Percentiles rank a stretch among this genome's conserved stretches.
phyloP scores from a whole-genome alignment of 2,329 filamentous ascomycete species.

The Blumeriella jaapii region DNA sequence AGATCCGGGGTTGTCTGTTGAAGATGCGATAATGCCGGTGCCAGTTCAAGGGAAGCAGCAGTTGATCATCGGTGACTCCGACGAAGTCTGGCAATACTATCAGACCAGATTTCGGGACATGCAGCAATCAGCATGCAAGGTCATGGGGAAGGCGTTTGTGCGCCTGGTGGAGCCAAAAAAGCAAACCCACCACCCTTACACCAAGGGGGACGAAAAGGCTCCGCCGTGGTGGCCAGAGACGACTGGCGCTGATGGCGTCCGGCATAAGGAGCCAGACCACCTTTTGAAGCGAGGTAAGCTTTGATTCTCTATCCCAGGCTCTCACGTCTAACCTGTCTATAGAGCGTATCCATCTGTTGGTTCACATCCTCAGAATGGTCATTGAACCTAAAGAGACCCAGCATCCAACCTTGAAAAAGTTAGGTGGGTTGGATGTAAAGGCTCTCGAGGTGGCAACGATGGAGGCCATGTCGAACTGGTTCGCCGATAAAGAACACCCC shows the following conservation, averaged over 20 bases:
- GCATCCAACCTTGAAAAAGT: constrained; percentile 37
- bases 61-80: constrained; percentile 42
- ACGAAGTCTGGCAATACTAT: constrained; percentile 48
- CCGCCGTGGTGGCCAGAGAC: constrained; percentile 56
- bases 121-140: constrained; percentile 61
- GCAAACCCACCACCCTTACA: constrained; percentile 64
- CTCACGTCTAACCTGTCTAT: constrained; percentile 1
- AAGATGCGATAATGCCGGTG: constrained; percentile 13
- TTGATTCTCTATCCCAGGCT: background rate
- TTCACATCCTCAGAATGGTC: constrained; percentile 48
- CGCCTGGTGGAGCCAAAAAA: constrained; percentile 68
- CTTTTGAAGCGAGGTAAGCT: constrained; percentile 51
- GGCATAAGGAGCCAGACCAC: constrained; percentile 65
- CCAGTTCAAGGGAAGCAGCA: constrained; percentile 18
- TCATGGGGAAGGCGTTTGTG: constrained; percentile 65
- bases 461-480: constrained; percentile 47
- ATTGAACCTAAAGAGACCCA: constrained; percentile 28
- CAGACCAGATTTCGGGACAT: constrained; percentile 50
- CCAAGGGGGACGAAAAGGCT: constrained; percentile 47
- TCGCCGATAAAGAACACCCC: constrained; percentile 41
- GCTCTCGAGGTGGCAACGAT: constrained; percentile 47
- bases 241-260: constrained; percentile 44
- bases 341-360: constrained; percentile 49
- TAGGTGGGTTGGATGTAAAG: constrained; percentile 32
- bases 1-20: constrained; percentile 8